Evolutionary conservation across 441 rosid genomes (phyloP).

Genomic region (Lagerstroemia fauriei): DNA sequence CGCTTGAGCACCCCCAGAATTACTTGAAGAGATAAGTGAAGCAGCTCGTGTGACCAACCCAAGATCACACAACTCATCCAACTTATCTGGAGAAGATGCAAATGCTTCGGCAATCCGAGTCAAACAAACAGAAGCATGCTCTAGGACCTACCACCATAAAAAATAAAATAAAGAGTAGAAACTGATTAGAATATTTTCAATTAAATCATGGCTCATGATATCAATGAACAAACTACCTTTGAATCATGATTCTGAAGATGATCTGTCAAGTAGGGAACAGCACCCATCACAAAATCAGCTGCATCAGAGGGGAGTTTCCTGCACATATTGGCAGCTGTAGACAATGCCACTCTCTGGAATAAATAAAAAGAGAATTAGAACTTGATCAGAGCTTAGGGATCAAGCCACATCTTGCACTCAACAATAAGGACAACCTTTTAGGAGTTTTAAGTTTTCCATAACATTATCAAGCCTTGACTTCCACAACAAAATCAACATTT

Average conservation of each 20-base stretch:
- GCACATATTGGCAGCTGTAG: conserved; percentile 99
- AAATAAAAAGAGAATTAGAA: conserved; percentile 20
- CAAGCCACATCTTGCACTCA: not conserved
- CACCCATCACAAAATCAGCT: conserved; percentile 98
- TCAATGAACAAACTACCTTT: conserved; percentile 48
- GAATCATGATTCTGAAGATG: conserved; percentile 96
- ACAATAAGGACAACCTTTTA: not conserved
- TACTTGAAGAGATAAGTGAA: conserved; percentile 86
- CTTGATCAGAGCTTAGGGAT: not conserved
- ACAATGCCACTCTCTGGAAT: conserved; percentile 84
- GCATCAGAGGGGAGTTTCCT: conserved; percentile 99
- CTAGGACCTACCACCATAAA: conserved; percentile 71
- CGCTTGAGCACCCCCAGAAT: conserved; percentile 93
- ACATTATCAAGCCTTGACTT: not conserved
- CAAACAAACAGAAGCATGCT: conserved; percentile 92
- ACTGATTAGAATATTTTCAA: not conserved
- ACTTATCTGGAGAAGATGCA: conserved; percentile 77
- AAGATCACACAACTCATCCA: conserved; percentile 93
- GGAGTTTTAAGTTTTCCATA: not conserved
- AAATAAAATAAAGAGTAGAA: conserved; percentile 5
- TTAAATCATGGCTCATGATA: not conserved
- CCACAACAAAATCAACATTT: no score
- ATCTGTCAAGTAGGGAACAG: conserved; percentile 93
- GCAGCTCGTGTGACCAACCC: conserved; percentile 96
- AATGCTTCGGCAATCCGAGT: conserved; percentile 98